Conservation (phyloP, 768 basidiomycete genomes). For the Leccinum uliginosum region DNA sequence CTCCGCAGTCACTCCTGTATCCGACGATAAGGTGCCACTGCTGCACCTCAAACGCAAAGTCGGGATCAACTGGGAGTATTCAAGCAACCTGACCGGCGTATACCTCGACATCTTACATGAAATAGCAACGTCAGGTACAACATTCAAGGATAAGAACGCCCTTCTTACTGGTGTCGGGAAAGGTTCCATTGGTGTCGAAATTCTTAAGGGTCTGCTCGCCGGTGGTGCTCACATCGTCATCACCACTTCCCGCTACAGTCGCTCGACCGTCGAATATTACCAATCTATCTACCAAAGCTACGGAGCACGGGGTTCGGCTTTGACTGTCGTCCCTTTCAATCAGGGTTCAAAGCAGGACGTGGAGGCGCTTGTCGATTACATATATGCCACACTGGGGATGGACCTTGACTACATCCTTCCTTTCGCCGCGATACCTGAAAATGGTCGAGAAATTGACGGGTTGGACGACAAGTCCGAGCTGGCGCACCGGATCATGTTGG, state of each 20-base stretch:
- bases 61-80: conserved; percentile 94
- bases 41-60: conserved; percentile 97
- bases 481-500: conserved; percentile 98
- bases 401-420: conserved; percentile 99
- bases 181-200: conserved; percentile 96
- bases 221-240: conserved; percentile 96
- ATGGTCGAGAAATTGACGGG: conserved; percentile 96
- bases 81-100: conserved; percentile 90
- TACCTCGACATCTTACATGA: conserved; percentile 97
- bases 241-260: conserved; percentile 96
- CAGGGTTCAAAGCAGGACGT: conserved; percentile 99
- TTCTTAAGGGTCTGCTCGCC: conserved; percentile 92
- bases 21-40: conserved; percentile 87
- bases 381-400: conserved; percentile 91
- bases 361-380: conserved; percentile 96
- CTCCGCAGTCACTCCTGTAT: conserved; percentile 63
- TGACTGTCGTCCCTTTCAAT: conserved; percentile 98
- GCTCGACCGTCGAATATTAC: conserved; percentile 95
- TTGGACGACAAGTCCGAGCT: conserved; percentile 97
- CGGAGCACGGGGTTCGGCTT: conserved; percentile 92
- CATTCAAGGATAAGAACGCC: conserved; percentile 99
- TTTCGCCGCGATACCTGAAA: conserved; percentile 97
- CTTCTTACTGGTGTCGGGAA: conserved; percentile 97
- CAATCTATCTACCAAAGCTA: conserved; percentile 95
- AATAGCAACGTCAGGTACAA: conserved; percentile 97